These are phyloP conservation scores for Rhodotorula graminis DNA, from an alignment of 768 basidiomycete genomes.

Conservation along the genomic window DNA sequence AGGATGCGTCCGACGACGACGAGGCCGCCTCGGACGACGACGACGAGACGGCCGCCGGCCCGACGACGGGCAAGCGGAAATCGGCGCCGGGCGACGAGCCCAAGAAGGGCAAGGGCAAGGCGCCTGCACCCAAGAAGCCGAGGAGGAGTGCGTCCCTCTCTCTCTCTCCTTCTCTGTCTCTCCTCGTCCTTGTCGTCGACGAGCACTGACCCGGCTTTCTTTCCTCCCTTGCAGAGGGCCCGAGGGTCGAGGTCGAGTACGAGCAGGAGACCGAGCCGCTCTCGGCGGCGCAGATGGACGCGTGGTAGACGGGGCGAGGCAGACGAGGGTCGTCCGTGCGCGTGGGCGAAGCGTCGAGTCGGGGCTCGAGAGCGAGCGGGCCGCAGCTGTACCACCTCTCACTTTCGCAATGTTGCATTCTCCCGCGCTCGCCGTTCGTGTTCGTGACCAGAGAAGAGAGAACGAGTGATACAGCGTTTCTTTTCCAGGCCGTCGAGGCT, in stretches of 20 bases:
- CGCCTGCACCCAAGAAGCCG: constrained; percentile 42
- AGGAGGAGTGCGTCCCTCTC: constrained; percentile 40
- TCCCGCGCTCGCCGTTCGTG: too few species aligned
- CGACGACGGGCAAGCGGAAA: constrained; percentile 54
- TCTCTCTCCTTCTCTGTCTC: neutral
- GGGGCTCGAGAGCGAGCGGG: too few species aligned
- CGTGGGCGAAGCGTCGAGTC: too few species aligned
- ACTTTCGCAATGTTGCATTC: neutral
- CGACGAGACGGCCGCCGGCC: constrained; percentile 48
- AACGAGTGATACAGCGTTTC: neutral
- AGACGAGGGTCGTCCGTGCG: too few species aligned
- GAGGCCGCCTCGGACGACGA: constrained; percentile 49
- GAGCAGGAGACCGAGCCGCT: constrained; percentile 72
- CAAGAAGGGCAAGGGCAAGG: constrained; percentile 53
- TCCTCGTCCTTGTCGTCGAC: neutral
- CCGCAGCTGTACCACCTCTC: neutral
- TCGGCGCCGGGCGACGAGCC: constrained; percentile 46
- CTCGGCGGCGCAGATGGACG: constrained; percentile 13
- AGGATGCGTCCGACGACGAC: constrained; percentile 51
- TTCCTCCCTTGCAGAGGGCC: constrained; percentile 54
- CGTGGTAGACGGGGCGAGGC: neutral
- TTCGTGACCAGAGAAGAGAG: too few species aligned
- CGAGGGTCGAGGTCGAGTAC: constrained; percentile 91
- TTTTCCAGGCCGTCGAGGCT: too few species aligned
- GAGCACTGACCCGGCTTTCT: neutral